Percentiles rank a stretch among this genome's conserved stretches.
Conservation (phyloP, 1,284 basidiomycete genomes). For the Ceratobasidium theobromae region DNA sequence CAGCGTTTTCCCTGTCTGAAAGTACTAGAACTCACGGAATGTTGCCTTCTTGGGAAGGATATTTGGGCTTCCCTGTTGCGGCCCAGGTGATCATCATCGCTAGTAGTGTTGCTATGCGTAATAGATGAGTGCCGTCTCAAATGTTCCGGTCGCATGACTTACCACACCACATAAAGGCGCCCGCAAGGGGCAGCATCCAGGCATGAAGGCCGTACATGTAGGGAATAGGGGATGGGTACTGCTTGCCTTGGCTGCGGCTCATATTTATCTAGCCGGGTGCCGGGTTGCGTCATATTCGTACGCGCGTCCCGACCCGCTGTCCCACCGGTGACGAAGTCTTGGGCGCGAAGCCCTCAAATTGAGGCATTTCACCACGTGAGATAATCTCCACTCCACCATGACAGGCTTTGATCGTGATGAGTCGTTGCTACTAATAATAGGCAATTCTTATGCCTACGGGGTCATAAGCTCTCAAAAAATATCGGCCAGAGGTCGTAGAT, state of each 20-base stretch:
- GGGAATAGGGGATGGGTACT: not conserved
- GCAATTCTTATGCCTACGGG: too few relatives aligned
- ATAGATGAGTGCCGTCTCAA: not conserved
- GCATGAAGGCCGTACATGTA: conserved; percentile 23
- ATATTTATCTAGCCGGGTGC: not conserved
- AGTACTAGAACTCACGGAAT: conserved; percentile 50
- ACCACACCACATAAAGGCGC: conserved; percentile 26
- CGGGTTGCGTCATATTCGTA: not conserved
- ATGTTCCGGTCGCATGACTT: not conserved
- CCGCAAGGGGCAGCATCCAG: conserved; percentile 5
- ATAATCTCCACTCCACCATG: too few relatives aligned
- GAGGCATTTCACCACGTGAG: too few relatives aligned
- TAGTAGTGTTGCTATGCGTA: conserved; percentile 53
- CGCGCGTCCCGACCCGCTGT: not conserved
- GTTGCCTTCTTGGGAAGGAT: conserved; percentile 52
- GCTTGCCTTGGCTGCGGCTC: not conserved
- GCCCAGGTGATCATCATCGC: conserved; percentile 70
- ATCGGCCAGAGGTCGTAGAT: too few relatives aligned
- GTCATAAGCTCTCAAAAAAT: too few relatives aligned
- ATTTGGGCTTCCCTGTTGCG: conserved; percentile 52
- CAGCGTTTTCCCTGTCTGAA: not conserved
- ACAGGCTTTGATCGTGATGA: too few relatives aligned
- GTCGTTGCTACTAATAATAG: too few relatives aligned
- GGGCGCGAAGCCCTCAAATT: too few relatives aligned
- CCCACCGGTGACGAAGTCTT: too few relatives aligned